These are phyloP conservation scores for Xanthoconium stramineum DNA, from an alignment of 768 basidiomycete species.

Conservation along the genomic window DNA sequence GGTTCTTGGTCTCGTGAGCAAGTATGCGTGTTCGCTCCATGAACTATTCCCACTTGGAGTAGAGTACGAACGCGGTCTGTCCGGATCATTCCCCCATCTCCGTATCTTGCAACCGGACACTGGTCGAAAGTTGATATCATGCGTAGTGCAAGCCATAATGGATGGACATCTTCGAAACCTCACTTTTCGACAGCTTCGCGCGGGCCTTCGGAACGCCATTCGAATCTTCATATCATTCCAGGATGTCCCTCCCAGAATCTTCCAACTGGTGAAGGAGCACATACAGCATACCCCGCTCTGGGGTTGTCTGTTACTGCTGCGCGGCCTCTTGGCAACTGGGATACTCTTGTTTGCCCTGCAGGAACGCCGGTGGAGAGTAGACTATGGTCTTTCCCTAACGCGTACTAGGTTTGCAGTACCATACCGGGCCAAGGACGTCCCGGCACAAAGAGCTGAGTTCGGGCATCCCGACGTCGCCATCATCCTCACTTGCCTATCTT, in stretches of 20 bases:
- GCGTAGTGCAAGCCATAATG: slow-evolving; percentile 17
- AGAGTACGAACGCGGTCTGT: slow-evolving; percentile 14
- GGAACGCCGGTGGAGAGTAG: slow-evolving; percentile 39
- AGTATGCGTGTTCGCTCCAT: slow-evolving; percentile 11
- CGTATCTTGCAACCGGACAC: slow-evolving; percentile 19
- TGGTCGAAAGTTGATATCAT: slow-evolving; percentile 10
- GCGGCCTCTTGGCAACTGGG: slow-evolving; percentile 33
- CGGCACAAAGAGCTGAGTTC: slow-evolving; percentile 37
- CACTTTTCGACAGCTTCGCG: slow-evolving; percentile 11
- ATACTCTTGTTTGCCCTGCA: slow-evolving; percentile 30
- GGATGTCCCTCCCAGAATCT: not conserved
- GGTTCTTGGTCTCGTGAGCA: slow-evolving; percentile 26
- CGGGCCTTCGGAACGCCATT: slow-evolving; percentile 7
- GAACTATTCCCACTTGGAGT: slow-evolving; percentile 5
- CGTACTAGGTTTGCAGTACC: slow-evolving; percentile 38
- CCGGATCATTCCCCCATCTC: slow-evolving; percentile 23
- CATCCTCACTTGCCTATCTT: slow-evolving; percentile 35
- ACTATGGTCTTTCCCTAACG: slow-evolving; percentile 33
- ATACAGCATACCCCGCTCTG: slow-evolving; percentile 9
- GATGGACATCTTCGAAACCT: slow-evolving; percentile 12
- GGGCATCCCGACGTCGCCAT: slow-evolving; percentile 38
- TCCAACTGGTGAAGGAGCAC: slow-evolving; percentile 8
- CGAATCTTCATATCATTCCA: slow-evolving; percentile 22
- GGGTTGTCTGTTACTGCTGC: slow-evolving; percentile 29
- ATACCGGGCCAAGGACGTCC: slow-evolving; percentile 38